These are phyloP conservation scores for Ostreobium quekettii DNA, from an alignment of 139 green algal genomes.

Conservation along the genomic window DNA sequence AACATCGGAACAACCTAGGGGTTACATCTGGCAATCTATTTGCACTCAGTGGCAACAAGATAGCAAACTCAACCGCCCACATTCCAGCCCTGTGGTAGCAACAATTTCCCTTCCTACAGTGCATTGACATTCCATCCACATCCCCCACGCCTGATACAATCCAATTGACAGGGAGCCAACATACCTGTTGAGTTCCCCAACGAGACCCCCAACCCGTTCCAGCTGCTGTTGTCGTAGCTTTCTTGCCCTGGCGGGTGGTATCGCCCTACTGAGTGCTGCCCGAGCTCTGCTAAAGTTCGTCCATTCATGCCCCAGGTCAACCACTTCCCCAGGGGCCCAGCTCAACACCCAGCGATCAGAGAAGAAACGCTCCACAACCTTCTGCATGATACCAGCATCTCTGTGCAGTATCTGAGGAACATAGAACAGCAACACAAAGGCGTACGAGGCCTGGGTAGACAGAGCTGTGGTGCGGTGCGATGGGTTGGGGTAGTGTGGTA, in stretches of 20 bases:
- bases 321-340: background rate
- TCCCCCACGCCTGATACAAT: too few relatives aligned
- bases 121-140: too few relatives aligned
- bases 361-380: constrained; percentile 11
- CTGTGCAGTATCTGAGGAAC: constrained; percentile 3
- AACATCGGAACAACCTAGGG: too few relatives aligned
- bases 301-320: constrained; percentile 5
- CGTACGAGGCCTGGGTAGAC: background rate
- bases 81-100: too few relatives aligned
- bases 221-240: background rate
- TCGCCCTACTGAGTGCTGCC: background rate
- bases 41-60: too few relatives aligned
- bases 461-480: constrained; percentile 5
- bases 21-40: too few relatives aligned
- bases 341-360: constrained; percentile 7
- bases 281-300: background rate
- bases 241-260: background rate
- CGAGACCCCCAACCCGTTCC: background rate
- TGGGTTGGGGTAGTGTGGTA: constrained; percentile 10
- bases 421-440: constrained; percentile 16
- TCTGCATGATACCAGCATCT: constrained; percentile 5
- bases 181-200: background rate
- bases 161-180: too few relatives aligned
- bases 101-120: too few relatives aligned
- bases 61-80: too few relatives aligned